phyloP scores from a whole-genome alignment of 2,329 filamentous ascomycete genomes.

The Fonsecaea nubica region DNA sequence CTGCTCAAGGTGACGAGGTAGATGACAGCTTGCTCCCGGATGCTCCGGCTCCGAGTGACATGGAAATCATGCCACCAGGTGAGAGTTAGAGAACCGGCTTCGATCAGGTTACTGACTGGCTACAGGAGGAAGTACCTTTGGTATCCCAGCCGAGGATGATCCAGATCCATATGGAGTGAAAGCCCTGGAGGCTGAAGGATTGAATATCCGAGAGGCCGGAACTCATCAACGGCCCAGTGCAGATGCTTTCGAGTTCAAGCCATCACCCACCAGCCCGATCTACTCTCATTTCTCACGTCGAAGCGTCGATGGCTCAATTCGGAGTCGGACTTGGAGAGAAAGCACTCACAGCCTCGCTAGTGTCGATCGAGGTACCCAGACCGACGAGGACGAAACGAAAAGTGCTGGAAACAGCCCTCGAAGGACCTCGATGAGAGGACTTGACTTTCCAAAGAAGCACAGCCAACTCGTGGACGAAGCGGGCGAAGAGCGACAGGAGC shows the following conservation, averaged over 20 bases:
- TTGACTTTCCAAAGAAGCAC: conserved; percentile 31
- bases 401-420: conserved; percentile 59
- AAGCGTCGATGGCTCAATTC: conserved; percentile 75
- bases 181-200: conserved; percentile 85
- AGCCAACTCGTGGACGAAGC: conserved; percentile 32
- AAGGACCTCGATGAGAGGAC: conserved; percentile 25
- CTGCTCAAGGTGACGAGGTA: conserved; percentile 84
- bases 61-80: conserved; percentile 59
- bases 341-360: conserved; percentile 70
- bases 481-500: conserved; percentile 18
- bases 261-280: conserved; percentile 74
- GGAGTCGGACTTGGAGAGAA: conserved; percentile 69
- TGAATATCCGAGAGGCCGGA: conserved; percentile 91
- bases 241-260: conserved; percentile 82
- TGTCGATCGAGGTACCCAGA: conserved; percentile 70
- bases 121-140: conserved; percentile 64
- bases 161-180: conserved; percentile 91
- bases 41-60: conserved; percentile 77
- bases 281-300: conserved; percentile 65
- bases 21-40: conserved; percentile 71
- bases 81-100: conserved; percentile 53
- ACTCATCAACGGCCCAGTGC: conserved; percentile 74
- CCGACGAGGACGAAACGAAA: conserved; percentile 65
- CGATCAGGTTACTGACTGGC: conserved; percentile 37
- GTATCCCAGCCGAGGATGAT: conserved; percentile 78